A percentile compares a stretch with the other conserved stretches of the same genome.
These are phyloP conservation scores for Adansonia grandidieri DNA, from an alignment of 441 rosid genomes.

Conservation along the genomic window DNA sequence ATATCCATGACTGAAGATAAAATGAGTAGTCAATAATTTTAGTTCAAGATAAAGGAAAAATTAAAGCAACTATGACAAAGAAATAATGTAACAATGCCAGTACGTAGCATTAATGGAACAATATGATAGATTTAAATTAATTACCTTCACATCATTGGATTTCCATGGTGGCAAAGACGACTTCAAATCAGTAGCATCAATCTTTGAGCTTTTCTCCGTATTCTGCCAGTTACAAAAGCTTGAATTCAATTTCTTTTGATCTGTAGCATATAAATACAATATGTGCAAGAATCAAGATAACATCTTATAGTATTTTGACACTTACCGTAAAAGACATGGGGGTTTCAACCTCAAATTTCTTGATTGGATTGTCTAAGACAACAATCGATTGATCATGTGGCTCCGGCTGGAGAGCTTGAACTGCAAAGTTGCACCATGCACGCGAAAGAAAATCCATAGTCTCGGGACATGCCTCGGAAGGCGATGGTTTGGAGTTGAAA, in stretches of 20 bases:
- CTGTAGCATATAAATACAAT: neutral
- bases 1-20: slow-evolving; percentile 84
- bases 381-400: slow-evolving; percentile 52
- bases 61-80: neutral
- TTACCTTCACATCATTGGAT: slow-evolving; percentile 84
- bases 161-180: slow-evolving; percentile 81
- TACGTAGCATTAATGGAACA: neutral
- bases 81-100: neutral
- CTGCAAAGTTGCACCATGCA: slow-evolving; percentile 91
- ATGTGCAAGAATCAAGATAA: neutral
- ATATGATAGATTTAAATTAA: neutral
- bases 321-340: slow-evolving; percentile 58
- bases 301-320: slow-evolving; percentile 3
- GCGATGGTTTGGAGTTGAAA: slow-evolving; percentile 43
- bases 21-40: neutral
- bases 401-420: slow-evolving; percentile 75
- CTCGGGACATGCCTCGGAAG: slow-evolving; percentile 89
- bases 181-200: slow-evolving; percentile 68
- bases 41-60: neutral
- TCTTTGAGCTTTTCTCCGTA: slow-evolving; percentile 56
- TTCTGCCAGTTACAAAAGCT: slow-evolving; percentile 36
- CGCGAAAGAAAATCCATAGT: slow-evolving; percentile 85
- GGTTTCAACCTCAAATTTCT: slow-evolving; percentile 46
- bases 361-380: slow-evolving; percentile 51
- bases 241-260: neutral